A percentile compares a stretch with the other conserved stretches of the same genome.
phyloP scores from a whole-genome alignment of 768 basidiomycete genomes.

The Mycena pura region DNA sequence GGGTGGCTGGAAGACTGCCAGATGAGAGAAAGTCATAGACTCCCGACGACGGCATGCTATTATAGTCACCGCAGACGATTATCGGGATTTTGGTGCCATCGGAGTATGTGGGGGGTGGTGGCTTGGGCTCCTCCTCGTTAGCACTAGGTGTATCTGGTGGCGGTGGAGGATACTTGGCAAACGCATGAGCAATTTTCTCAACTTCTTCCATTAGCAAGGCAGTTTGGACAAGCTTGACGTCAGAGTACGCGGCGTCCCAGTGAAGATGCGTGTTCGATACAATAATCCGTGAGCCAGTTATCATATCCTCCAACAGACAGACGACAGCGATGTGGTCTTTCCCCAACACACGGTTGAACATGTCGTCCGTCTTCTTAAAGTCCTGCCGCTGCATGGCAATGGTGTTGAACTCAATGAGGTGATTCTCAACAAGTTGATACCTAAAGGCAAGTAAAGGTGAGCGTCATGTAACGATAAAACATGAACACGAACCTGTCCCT shows the following conservation, averaged over 20 bases:
- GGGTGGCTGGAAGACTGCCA: slow-evolving; percentile 72
- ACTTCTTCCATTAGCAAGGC: slow-evolving; percentile 92
- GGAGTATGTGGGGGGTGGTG: slow-evolving; percentile 71
- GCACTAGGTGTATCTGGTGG: slow-evolving; percentile 49
- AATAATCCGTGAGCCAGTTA: slow-evolving; percentile 87
- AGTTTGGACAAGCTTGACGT: slow-evolving; percentile 98
- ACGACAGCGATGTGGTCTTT: slow-evolving; percentile 94
- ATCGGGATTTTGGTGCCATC: slow-evolving; percentile 91
- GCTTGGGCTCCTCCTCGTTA: slow-evolving; percentile 35
- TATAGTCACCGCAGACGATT: slow-evolving; percentile 95
- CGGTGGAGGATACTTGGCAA: slow-evolving; percentile 80
- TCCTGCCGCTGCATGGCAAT: slow-evolving; percentile 92
- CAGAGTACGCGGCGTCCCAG: slow-evolving; percentile 91
- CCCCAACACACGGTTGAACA: slow-evolving; percentile 98
- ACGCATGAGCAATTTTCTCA: slow-evolving; percentile 85
- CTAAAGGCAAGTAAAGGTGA: slow-evolving; percentile 48
- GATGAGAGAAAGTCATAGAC: slow-evolving; percentile 90
- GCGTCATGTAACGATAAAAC: slow-evolving; percentile 6
- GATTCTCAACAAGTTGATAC: slow-evolving; percentile 92
- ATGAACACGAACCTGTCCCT: slow-evolving; percentile 70
- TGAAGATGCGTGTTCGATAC: slow-evolving; percentile 91
- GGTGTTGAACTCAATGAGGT: slow-evolving; percentile 91
- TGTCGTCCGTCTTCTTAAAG: slow-evolving; percentile 97
- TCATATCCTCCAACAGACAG: slow-evolving; percentile 83
- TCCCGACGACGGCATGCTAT: slow-evolving; percentile 85